These are phyloP conservation scores for Isoetes taiwanensis DNA, from an alignment of 75 land plant species.

Conservation along the genomic window DNA sequence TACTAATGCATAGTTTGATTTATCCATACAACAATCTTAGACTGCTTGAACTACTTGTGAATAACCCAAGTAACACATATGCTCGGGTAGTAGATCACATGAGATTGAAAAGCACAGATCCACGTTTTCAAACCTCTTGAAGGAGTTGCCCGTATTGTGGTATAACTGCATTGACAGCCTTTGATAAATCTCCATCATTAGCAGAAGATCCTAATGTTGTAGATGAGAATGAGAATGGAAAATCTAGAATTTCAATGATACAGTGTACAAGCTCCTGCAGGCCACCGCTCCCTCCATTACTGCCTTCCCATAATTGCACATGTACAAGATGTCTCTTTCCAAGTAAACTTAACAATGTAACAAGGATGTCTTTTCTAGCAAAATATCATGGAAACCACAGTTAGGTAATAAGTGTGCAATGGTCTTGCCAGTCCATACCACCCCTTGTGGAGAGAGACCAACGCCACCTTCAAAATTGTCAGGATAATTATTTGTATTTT, in stretches of 20 bases:
- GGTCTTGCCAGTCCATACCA: constrained; percentile 59
- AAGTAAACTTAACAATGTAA: constrained; percentile 40
- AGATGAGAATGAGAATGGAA: too few species aligned
- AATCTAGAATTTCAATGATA: constrained; percentile 72
- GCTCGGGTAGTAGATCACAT: too few species aligned
- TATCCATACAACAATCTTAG: too few species aligned
- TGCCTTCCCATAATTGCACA: constrained; percentile 65
- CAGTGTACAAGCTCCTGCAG: constrained; percentile 43
- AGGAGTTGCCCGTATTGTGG: constrained; percentile 62
- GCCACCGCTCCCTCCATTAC: constrained; percentile 69
- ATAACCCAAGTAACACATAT: too few species aligned
- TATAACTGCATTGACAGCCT: constrained; percentile 51
- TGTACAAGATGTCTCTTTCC: constrained; percentile 51
- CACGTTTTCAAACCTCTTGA: constrained; percentile 86
- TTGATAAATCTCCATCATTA: constrained; percentile 44
- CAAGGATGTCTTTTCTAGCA: constrained; percentile 48
- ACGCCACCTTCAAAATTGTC: constrained; percentile 30
- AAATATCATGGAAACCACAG: constrained; percentile 60
- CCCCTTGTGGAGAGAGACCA: constrained; percentile 72
- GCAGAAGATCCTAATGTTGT: too few species aligned
- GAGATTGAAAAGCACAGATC: too few species aligned
- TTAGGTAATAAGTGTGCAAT: constrained; percentile 59
- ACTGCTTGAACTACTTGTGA: too few species aligned
- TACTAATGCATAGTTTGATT: too few species aligned
- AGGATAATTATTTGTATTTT: too few species aligned